Base-by-base conservation (phyloP, 768 basidiomycete species). In the Leucosporidium scottii region DNA sequence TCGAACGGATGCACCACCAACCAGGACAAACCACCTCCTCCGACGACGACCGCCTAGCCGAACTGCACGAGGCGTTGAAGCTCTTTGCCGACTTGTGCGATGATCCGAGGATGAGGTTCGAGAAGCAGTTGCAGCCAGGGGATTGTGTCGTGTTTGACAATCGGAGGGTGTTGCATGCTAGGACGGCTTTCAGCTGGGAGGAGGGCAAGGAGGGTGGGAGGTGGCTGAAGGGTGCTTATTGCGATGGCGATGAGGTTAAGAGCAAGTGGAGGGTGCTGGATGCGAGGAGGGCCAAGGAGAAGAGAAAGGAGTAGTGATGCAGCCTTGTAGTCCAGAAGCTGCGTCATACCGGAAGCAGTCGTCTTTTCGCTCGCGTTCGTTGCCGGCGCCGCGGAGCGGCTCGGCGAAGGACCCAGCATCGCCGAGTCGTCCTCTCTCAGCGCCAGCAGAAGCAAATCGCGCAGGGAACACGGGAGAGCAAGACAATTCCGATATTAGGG, bases 61-160 rank as follows among this genome's bases (percentile, higher is more conserved):
- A 67, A 18, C 59, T 76, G 3, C 68, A 68, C 21, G 66, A 68
- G 25, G 88, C 90, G 6, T 79, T 97, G 4, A 70, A 75, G 4
- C 77, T 78, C 21, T 97, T 92, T 72, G 82, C 85, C 3, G 74
- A 78, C 0, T 73, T 86, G 18, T 76, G 93, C 3, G 83, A 86
- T 61, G 81, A 83, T 23, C 80, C 82, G 0, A 73, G 73, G 17
- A 83, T 82, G 30, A 81, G 81, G 51, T 88, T 83, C 67, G 77
- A 84, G 70, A 87, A 90, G 78, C 85, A 84, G 55, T 79, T 97
- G 54, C 77, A 79, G 36, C 90, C 93, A 78, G 91, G 91, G 36
- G 91, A 94, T 68, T 86, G 87, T 8, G 91, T 89, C 25, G 60
- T 94, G 15, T 99, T 99, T 73, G 93, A 97, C 76, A 99, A 98